Evolutionary conservation across 495 filamentous ascomycete genomes (phyloP).

Genomic region (Penicillium taxi): DNA sequence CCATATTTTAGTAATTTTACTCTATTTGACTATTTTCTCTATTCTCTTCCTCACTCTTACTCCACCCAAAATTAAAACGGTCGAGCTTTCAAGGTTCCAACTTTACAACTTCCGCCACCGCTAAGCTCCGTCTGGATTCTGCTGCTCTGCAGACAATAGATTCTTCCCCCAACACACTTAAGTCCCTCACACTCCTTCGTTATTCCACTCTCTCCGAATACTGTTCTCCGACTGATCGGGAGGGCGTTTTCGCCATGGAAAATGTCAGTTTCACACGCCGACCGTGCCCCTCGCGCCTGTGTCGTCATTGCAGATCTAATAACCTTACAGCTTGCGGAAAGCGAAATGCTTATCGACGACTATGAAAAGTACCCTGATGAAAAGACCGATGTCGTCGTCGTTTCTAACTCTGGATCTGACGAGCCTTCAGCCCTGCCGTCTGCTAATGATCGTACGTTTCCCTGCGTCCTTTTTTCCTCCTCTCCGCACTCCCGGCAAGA

Average conservation of each 20-base stretch:
- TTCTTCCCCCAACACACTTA: slow-evolving; percentile 17
- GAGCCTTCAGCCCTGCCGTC: slow-evolving; percentile 46
- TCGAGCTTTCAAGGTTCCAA: slow-evolving; percentile 20
- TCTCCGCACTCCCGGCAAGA: slow-evolving; percentile 4
- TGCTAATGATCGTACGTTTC: slow-evolving; percentile 65
- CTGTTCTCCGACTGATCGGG: slow-evolving; percentile 23
- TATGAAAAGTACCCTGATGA: slow-evolving; percentile 68
- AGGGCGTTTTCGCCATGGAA: slow-evolving; percentile 38
- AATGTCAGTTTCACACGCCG: slow-evolving; percentile 38
- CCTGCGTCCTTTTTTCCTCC: slow-evolving; percentile 4
- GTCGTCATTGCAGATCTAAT: slow-evolving; percentile 26
- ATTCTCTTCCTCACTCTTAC: neutral
- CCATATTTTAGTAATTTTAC: too few relatives aligned
- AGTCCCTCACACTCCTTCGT: slow-evolving; percentile 6
- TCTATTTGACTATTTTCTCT: neutral
- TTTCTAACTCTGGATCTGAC: slow-evolving; percentile 58
- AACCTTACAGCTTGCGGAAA: slow-evolving; percentile 32
- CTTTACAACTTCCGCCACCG: slow-evolving; percentile 30
- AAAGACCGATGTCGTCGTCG: slow-evolving; percentile 76
- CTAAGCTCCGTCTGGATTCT: slow-evolving; percentile 23
- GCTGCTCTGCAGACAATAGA: slow-evolving; percentile 19
- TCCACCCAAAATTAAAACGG: slow-evolving; percentile 1
- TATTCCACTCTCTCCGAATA: slow-evolving; percentile 8
- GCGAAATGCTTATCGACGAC: slow-evolving; percentile 64
- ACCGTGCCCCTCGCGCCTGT: slow-evolving; percentile 19